Evolutionary conservation across 371 early-diverging fungal species (phyloP), one percentile per base, ranked within the genome.

Genomic region (Rhizopus arrhizus): DNA sequence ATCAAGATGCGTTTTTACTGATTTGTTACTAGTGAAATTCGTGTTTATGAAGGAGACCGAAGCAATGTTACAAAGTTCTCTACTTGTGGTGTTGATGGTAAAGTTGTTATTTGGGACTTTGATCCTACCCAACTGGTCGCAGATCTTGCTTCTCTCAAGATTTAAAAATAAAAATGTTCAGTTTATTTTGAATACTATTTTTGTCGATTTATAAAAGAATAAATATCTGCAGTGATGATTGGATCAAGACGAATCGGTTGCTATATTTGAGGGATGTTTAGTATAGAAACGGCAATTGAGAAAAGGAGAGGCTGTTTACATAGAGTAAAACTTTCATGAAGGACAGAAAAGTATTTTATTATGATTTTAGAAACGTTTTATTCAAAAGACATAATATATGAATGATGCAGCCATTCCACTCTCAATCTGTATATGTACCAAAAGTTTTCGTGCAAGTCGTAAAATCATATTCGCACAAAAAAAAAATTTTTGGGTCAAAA

Each of bases 51-150:
- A 38, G 85, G 87, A 22, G 55, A 77, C 0, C 81, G 83, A n/a
- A 81, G 75, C 13, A 70, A 82, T 58, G 84, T 91, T 32, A 75
- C 85, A 28, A 78, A 89, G 58, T 88, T 92, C 64, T 89, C 91
- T 5, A 90, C 96, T 42, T 86, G 87, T 50, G 93, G 93, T 52
- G 85, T 96, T 10, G 98, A 97, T 72, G 98, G 98, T 32, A 93
- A 88, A 70, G 82, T 97, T 31, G 91, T 91, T 40, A 82, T 93
- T 69, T 97, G 98, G 98, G 71, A 81, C 31, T 78, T 81, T 56
- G 81, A 81, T 59, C 78, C 81, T 52, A 77, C 69, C 40, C 72
- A 70, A 32, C 65, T 81, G 35, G 70, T 66, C 15, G 59, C 73
- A 16, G 78, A 77, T 55, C 59, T 81, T 33, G 66, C 76, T 33